phyloP scores from a whole-genome alignment of 495 filamentous ascomycete genomes.

The Penicillium maclennaniae region DNA sequence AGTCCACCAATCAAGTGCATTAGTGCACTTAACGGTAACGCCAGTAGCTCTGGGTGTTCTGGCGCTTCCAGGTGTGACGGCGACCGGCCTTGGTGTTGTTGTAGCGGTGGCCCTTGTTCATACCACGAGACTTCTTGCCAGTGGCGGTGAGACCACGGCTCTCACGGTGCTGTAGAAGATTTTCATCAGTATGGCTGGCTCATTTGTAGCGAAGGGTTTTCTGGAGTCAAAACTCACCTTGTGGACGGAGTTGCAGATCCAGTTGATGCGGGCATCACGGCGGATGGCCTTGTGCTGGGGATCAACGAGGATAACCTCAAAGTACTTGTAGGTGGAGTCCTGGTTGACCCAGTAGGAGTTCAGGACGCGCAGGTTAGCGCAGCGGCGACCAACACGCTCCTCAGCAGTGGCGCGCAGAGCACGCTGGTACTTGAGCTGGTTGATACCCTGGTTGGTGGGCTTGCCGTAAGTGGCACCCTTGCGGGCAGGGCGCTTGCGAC shows the following conservation, averaged over 20 bases:
- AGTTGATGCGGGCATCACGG: conserved; percentile 98
- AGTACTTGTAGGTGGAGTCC: conserved; percentile 99
- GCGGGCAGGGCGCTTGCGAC: conserved; percentile 88
- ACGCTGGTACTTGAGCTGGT: conserved; percentile 99
- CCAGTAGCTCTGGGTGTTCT: conserved; percentile 97
- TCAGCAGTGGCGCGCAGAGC: conserved; percentile 95
- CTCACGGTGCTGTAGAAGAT: conserved; percentile 74
- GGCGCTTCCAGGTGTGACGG: conserved; percentile 99
- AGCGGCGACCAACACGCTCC: conserved; percentile 98
- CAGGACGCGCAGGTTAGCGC: conserved; percentile 96
- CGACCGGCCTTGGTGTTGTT: conserved; percentile 94
- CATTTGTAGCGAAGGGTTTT: background rate
- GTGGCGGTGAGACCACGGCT: conserved; percentile 92
- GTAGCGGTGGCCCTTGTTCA: conserved; percentile 97
- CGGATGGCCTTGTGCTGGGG: conserved; percentile 99
- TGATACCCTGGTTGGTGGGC: conserved; percentile 99
- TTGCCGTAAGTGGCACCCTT: conserved; percentile 99
- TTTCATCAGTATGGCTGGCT: conserved; percentile 18
- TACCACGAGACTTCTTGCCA: conserved; percentile 97
- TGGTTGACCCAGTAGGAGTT: conserved; percentile 99
- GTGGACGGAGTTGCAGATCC: conserved; percentile 99
- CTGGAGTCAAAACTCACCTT: conserved; percentile 53
- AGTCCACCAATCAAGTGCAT: conserved; percentile 23
- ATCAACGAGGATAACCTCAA: conserved; percentile 98
- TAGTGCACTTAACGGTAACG: conserved; percentile 62